Evolutionary conservation across 1,284 basidiomycete genomes (phyloP).

Genomic region (Moesziomyces sp.): DNA sequence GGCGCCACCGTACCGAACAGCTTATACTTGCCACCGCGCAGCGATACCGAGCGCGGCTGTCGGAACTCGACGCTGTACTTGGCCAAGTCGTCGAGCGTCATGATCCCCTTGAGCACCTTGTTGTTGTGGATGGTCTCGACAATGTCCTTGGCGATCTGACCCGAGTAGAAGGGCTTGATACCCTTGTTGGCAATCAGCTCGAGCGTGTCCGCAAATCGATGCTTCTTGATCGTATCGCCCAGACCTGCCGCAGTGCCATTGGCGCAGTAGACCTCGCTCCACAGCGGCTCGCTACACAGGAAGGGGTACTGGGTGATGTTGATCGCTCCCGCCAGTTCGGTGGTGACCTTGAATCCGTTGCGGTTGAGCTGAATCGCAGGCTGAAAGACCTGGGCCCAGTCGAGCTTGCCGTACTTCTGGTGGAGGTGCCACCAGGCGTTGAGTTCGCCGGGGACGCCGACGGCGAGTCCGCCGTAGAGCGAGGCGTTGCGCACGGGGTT

Average conservation of each 20-base stretch:
- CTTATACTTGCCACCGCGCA: constrained; percentile 42
- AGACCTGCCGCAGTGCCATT: constrained; percentile 52
- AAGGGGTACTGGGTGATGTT: constrained; percentile 45
- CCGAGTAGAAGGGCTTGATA: constrained; percentile 60
- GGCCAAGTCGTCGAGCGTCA: constrained; percentile 55
- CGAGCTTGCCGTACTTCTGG: constrained; percentile 61
- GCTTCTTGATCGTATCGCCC: constrained; percentile 58
- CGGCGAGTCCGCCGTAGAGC: constrained; percentile 60
- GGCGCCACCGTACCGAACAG: constrained; percentile 64
- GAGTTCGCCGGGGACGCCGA: constrained; percentile 67
- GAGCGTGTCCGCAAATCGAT: constrained; percentile 52
- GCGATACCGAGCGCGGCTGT: constrained; percentile 43
- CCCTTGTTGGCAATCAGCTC: constrained; percentile 48
- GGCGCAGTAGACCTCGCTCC: constrained; percentile 54
- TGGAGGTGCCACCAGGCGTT: constrained; percentile 66
- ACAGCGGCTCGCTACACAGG: constrained; percentile 62
- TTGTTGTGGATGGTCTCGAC: constrained; percentile 52
- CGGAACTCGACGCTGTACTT: constrained; percentile 52
- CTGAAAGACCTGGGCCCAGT: constrained; percentile 61
- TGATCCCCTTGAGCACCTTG: constrained; percentile 61
- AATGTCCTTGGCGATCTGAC: constrained; percentile 53
- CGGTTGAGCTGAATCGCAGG: constrained; percentile 63
- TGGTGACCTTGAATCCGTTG: constrained; percentile 62
- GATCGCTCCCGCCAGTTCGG: constrained; percentile 51
- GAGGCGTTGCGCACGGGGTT: constrained; percentile 38